A percentile compares a stretch with the other conserved stretches of the same genome.
phyloP scores from a whole-genome alignment of 2,329 filamentous ascomycete species.

The Sarocladium strictum region DNA sequence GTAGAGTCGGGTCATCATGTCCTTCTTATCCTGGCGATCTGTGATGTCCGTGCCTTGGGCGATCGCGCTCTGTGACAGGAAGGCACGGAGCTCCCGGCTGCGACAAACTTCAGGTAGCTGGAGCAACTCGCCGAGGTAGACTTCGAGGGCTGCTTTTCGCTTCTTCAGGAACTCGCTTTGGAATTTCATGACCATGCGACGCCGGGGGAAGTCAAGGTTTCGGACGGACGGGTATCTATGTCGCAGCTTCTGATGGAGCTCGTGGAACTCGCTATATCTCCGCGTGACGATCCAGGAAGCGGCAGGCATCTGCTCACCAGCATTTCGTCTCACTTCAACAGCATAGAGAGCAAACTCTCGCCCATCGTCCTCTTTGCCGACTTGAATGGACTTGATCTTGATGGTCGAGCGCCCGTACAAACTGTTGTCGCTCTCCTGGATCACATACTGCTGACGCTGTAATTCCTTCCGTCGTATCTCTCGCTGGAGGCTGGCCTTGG shows the following conservation, averaged over 20 bases:
- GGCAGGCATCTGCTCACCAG: constrained; percentile 94
- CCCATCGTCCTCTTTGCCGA: constrained; percentile 85
- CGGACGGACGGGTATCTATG: constrained; percentile 81
- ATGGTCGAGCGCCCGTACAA: constrained; percentile 87
- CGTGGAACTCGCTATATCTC: constrained; percentile 94
- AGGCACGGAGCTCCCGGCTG: constrained; percentile 84
- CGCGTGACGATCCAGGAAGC: constrained; percentile 90
- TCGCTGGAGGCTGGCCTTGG: constrained; percentile 84
- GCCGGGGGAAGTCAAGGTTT: constrained; percentile 83
- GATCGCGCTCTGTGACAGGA: constrained; percentile 83
- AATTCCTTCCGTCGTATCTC: constrained; percentile 93
- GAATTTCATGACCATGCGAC: constrained; percentile 91
- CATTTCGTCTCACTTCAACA: constrained; percentile 83
- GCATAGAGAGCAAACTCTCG: constrained; percentile 92
- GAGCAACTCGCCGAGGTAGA: constrained; percentile 76
- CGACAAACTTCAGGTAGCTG: constrained; percentile 89
- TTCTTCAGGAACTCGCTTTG: constrained; percentile 95
- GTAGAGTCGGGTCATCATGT: constrained; percentile 92
- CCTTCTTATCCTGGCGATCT: constrained; percentile 61
- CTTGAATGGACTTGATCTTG: constrained; percentile 86
- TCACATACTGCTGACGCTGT: constrained; percentile 91
- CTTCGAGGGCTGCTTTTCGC: constrained; percentile 74
- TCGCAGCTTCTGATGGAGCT: constrained; percentile 84
- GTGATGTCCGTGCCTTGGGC: constrained; percentile 53
- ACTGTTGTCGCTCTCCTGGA: constrained; percentile 97